Evolutionary conservation across 139 green algal species (phyloP).

Genomic region (Chlamydomonas incerta): DNA sequence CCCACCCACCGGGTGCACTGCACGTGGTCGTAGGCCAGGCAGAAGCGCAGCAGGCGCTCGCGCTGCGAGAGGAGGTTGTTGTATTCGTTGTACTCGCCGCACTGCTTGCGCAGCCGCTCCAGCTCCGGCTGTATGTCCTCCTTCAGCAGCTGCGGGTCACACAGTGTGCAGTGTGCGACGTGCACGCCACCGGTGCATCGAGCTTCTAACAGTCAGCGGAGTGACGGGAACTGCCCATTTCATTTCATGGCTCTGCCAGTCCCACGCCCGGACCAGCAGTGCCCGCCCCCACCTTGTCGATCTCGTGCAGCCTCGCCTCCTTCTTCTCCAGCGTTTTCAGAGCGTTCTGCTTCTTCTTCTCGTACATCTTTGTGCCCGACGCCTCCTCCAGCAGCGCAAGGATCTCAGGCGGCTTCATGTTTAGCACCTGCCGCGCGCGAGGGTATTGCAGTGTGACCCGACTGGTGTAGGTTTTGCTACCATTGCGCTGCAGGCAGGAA

Average conservation of each 20-base stretch:
- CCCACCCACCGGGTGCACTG: conserved; percentile 26
- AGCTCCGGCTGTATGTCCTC: conserved; percentile 94
- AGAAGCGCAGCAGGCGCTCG: conserved; percentile 84
- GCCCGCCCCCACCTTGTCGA: conserved; percentile 83
- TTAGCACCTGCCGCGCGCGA: conserved; percentile 96
- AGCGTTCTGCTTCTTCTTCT: conserved; percentile 93
- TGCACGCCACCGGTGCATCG: no score
- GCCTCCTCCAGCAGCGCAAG: conserved; percentile 98
- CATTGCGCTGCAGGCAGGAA: no score
- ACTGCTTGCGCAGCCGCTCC: conserved; percentile 85
- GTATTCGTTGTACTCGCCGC: conserved; percentile 88
- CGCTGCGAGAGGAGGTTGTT: conserved; percentile 49
- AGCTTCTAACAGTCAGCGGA: no score
- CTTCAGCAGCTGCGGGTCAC: conserved; percentile 73
- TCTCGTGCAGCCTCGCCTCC: conserved; percentile 94
- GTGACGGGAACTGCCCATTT: no score
- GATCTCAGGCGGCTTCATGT: conserved; percentile 99
- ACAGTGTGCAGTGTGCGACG: no score
- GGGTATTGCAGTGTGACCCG: no score
- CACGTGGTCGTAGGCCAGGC: conserved; percentile 86
- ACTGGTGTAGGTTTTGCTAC: no score
- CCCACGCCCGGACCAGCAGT: neutral
- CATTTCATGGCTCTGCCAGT: neutral
- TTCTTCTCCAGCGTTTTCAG: conserved; percentile 96
- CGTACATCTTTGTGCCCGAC: conserved; percentile 97